Conservation (phyloP, 2,329 filamentous ascomycete genomes). For the Colletotrichum coccodes region DNA sequence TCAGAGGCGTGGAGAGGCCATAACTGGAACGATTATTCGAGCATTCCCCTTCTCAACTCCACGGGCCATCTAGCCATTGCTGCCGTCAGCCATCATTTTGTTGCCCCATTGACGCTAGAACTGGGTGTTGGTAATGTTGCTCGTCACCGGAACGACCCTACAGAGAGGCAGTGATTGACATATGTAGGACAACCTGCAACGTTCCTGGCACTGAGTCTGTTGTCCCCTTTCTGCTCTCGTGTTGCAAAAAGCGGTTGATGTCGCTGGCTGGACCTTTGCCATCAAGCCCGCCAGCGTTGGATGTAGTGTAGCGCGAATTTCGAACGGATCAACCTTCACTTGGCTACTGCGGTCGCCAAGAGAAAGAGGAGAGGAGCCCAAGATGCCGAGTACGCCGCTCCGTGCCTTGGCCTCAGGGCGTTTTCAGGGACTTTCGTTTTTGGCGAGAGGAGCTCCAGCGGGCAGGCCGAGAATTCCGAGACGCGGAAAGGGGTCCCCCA, state of each 20-base stretch:
- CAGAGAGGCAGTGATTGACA: neutral
- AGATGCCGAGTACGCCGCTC: conserved; percentile 15
- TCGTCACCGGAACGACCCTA: conserved; percentile 16
- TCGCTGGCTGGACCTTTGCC: conserved; percentile 7
- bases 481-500: conserved; percentile 20
- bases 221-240: neutral
- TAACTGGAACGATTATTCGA: conserved; percentile 22
- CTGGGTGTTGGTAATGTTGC: conserved; percentile 19
- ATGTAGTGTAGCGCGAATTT: conserved; percentile 9
- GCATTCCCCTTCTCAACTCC: conserved; percentile 18
- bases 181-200: conserved; percentile 4
- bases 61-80: neutral
- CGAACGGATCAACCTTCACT: neutral
- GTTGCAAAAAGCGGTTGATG: conserved; percentile 2
- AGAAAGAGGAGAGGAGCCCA: neutral
- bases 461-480: conserved; percentile 19
- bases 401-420: conserved; percentile 9
- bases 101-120: conserved; percentile 28
- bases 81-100: conserved; percentile 19
- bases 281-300: neutral
- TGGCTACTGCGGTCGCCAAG: conserved; percentile 3
- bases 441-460: conserved; percentile 14
- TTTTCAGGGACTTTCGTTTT: conserved; percentile 17
- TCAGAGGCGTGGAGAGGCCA: neutral
- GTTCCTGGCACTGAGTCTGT: conserved; percentile 17